A percentile compares a stretch with the other conserved stretches of the same genome.
These are phyloP conservation scores for Penicillium desertorum DNA, from an alignment of 495 filamentous ascomycete genomes.

Conservation along the genomic window DNA sequence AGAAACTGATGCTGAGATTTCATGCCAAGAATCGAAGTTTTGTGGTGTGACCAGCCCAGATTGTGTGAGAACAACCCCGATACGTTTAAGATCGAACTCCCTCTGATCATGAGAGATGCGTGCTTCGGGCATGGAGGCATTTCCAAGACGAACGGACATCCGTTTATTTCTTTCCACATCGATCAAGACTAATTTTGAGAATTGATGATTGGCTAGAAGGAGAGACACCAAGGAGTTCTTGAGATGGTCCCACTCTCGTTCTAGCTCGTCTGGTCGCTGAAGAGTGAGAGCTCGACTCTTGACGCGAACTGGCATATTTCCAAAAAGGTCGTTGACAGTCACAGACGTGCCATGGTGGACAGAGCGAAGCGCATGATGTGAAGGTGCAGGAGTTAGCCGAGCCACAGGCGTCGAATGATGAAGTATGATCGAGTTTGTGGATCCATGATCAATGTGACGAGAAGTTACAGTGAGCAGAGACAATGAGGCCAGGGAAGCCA, in stretches of 20 bases:
- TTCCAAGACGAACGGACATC: conserved; percentile 31
- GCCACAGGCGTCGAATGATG: conserved; percentile 70
- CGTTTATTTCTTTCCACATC: conserved; percentile 35
- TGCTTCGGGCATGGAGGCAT: background rate
- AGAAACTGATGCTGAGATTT: conserved; percentile 61
- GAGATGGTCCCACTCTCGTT: conserved; percentile 70
- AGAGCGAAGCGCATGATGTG: conserved; percentile 56
- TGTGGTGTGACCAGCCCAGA: conserved; percentile 56
- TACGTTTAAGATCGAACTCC: conserved; percentile 29
- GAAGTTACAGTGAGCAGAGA: conserved; percentile 80
- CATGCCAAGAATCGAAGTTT: conserved; percentile 60
- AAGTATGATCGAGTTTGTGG: conserved; percentile 67
- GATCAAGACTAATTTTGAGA: conserved; percentile 37
- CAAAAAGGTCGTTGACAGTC: conserved; percentile 83
- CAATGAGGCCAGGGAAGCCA: conserved; percentile 74
- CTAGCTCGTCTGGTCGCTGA: conserved; percentile 53
- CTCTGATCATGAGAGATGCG: background rate
- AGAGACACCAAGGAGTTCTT: conserved; percentile 59
- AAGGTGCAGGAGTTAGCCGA: conserved; percentile 63
- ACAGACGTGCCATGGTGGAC: conserved; percentile 74
- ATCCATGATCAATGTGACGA: conserved; percentile 60
- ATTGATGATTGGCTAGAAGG: conserved; percentile 55
- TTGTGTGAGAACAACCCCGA: conserved; percentile 62
- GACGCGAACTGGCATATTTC: conserved; percentile 94
- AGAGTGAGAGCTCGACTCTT: conserved; percentile 64